These are phyloP conservation scores for Claviceps monticola DNA, from an alignment of 2,329 filamentous ascomycete species.

Conservation along the genomic window DNA sequence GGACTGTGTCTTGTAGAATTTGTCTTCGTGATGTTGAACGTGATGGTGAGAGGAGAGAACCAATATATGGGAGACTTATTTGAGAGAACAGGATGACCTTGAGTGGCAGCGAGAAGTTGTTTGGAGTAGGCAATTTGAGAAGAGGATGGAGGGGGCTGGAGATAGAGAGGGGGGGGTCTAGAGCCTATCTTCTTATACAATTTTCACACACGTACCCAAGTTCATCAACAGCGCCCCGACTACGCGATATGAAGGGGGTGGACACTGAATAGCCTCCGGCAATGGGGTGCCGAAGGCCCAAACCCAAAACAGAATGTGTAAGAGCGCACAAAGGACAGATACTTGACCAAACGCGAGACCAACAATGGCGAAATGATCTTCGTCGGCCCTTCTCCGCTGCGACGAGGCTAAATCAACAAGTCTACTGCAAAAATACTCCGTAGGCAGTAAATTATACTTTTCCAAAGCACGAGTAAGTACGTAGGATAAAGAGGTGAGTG, in stretches of 20 bases:
- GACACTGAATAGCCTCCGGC: not conserved
- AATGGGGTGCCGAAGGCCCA: not conserved
- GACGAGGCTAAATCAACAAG: no score
- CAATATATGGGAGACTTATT: not conserved
- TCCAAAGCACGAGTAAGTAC: no score
- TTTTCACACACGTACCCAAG: not conserved
- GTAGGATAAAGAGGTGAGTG: no score
- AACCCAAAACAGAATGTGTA: not conserved
- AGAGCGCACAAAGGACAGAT: not conserved
- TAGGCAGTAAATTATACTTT: no score
- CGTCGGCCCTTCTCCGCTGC: no score
- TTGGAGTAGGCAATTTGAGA: not conserved
- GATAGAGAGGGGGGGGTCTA: not conserved
- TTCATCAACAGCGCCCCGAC: not conserved
- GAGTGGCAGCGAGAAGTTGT: not conserved
- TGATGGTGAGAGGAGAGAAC: no score
- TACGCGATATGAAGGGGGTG: not conserved
- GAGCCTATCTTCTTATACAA: slow-evolving; percentile 2
- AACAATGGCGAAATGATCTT: no score
- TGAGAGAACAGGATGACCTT: not conserved
- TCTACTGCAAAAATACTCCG: no score
- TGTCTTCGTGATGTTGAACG: not conserved
- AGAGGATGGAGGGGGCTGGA: not conserved
- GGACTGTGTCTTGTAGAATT: not conserved
- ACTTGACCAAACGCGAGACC: no score